Conservation (phyloP, 371 early-diverging fungal species). For the Rhizopus arrhizus region DNA sequence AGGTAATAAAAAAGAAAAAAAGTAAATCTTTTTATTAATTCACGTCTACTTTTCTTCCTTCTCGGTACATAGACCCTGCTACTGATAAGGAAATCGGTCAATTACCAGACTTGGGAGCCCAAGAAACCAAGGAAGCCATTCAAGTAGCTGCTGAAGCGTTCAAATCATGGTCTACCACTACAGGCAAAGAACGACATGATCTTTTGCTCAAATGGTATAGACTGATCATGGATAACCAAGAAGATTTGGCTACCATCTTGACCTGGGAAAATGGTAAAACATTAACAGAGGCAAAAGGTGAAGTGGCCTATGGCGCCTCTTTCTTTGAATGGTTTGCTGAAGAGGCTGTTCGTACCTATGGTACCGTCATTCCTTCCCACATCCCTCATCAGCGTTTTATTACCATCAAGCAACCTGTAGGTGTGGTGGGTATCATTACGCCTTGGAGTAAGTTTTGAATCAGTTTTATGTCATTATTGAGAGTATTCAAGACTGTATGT, state of each 20-base stretch:
- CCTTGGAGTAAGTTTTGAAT: slow-evolving; percentile 79
- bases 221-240: slow-evolving; percentile 67
- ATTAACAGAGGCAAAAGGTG: slow-evolving; percentile 63
- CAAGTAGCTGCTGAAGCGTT: slow-evolving; percentile 64
- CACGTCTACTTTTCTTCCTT: neutral
- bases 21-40: neutral
- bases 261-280: slow-evolving; percentile 81
- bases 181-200: slow-evolving; percentile 66
- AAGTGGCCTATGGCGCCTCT: slow-evolving; percentile 75
- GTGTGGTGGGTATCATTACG: slow-evolving; percentile 84
- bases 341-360: slow-evolving; percentile 81
- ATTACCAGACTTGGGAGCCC: slow-evolving; percentile 67
- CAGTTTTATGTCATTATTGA: neutral
- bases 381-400: slow-evolving; percentile 60
- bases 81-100: slow-evolving; percentile 65
- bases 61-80: slow-evolving; percentile 60
- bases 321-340: slow-evolving; percentile 90
- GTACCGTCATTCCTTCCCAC: slow-evolving; percentile 78
- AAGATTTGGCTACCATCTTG: slow-evolving; percentile 77
- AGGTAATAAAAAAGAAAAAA: slow-evolving; percentile 24
- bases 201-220: slow-evolving; percentile 71
- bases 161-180: slow-evolving; percentile 62
- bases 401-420: slow-evolving; percentile 82
- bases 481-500: neutral
- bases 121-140: slow-evolving; percentile 65